Base-by-base conservation (phyloP, 139 green algal genomes). In the Protoeuglena noctilucae region DNA sequence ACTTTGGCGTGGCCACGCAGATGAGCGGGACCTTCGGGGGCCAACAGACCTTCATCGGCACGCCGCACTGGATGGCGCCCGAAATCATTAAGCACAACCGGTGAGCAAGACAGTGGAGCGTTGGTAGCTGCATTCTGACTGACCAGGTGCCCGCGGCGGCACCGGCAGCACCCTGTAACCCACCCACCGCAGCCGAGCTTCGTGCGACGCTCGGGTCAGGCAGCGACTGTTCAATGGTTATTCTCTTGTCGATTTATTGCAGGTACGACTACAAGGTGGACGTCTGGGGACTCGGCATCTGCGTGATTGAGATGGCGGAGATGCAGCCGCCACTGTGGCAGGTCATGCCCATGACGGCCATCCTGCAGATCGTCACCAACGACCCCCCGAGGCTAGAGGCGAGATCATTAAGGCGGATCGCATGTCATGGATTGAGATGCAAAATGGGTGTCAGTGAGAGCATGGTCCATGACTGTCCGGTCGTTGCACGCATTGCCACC, bases 41-140 rank as follows among this genome's bases (percentile, higher is more conserved):
- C 69, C 69, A 80, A 51, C 87, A 93, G 65, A 94, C 86, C n/a
- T 95, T 94, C 71, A 93, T 95, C 29, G 87, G 87, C 24, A 95
- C 87, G 3, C 87, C 87, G 16, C 87, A 95, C 77, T 95, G 87
- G 85, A 95, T 95, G 87, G 84, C 87, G 3, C 87, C 87, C 0
- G 87, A 95, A 65, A 82, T 95, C 58, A 93, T 95, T 28, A 77
- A 88, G 60, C 81, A 88, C 56, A n/a, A n/a, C n/a, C n/a, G n/a
- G n/a, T n/a, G n/a, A n/a, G n/a, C n/a, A n/a, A n/a, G n/a, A n/a
- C n/a, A n/a, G n/a, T n/a, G n/a, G n/a, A n/a, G n/a, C n/a, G n/a
- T n/a, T n/a, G n/a, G n/a, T n/a, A n/a, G n/a, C n/a, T n/a, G n/a
- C n/a, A n/a, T n/a, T n/a, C n/a, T n/a, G n/a, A n/a, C n/a, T n/a